Evolutionary conservation across 805 yeast genomes (phyloP).

Genomic region (Wickerhamomyces ciferrii): DNA sequence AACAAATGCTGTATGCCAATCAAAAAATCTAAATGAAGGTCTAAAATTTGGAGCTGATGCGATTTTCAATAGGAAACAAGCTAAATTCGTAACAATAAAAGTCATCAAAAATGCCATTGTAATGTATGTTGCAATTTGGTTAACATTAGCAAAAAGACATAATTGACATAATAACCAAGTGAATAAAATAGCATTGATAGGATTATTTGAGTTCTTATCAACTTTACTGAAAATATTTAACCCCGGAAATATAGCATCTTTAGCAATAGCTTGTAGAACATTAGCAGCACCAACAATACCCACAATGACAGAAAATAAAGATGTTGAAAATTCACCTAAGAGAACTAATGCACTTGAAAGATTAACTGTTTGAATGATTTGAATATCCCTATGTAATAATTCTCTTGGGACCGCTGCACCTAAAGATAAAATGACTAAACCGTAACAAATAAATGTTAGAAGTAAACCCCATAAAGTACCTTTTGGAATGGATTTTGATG

Average conservation of each 20-base stretch:
- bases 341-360: constrained; percentile 63
- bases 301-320: constrained; percentile 88
- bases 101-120: constrained; percentile 98
- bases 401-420: constrained; percentile 79
- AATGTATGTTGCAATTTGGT: constrained; percentile 89
- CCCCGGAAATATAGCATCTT: constrained; percentile 85
- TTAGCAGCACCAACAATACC: constrained; percentile 96
- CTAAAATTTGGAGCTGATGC: constrained; percentile 98
- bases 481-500: constrained; percentile 84
- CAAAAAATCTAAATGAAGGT: constrained; percentile 89
- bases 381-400: constrained; percentile 71
- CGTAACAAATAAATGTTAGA: constrained; percentile 72
- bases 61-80: constrained; percentile 81
- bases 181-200: constrained; percentile 58
- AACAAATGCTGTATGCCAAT: constrained; percentile 69
- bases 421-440: constrained; percentile 75
- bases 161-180: constrained; percentile 84
- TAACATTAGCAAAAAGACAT: constrained; percentile 84
- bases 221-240: constrained; percentile 53
- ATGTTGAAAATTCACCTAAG: constrained; percentile 88
- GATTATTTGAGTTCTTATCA: constrained; percentile 42
- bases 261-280: constrained; percentile 84
- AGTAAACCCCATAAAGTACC: constrained; percentile 89
- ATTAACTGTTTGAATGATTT: constrained; percentile 79
- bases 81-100: constrained; percentile 87